Conservation (phyloP, 2,329 filamentous ascomycete genomes). For the Penicillium decumbens region DNA sequence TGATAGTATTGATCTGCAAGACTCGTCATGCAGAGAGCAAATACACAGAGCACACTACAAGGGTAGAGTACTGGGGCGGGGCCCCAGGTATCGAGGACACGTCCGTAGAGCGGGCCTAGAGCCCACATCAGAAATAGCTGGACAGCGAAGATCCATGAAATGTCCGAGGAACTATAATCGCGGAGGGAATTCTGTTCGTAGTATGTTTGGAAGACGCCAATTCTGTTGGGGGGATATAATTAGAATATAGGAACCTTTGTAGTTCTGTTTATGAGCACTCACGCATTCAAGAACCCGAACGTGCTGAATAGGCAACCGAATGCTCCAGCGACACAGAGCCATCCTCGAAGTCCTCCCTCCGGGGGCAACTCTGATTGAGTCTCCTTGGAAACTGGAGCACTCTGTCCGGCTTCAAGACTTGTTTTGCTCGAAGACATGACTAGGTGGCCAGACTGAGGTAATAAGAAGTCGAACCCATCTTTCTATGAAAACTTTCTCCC, state of each 20-base stretch:
- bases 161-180: slow-evolving; percentile 38
- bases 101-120: slow-evolving; percentile 20
- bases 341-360: slow-evolving; percentile 34
- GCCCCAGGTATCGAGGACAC: slow-evolving; percentile 13
- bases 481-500: too few species aligned
- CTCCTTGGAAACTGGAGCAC: too few species aligned
- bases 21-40: slow-evolving; percentile 15
- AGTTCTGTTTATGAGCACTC: neutral
- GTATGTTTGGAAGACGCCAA: slow-evolving; percentile 46
- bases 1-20: slow-evolving; percentile 14
- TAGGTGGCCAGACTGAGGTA: too few species aligned
- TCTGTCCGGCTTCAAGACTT: too few species aligned
- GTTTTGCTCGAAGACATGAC: too few species aligned
- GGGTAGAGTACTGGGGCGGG: slow-evolving; percentile 10
- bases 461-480: too few species aligned
- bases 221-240: slow-evolving; percentile 7
- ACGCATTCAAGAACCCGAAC: slow-evolving; percentile 9
- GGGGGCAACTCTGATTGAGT: slow-evolving; percentile 10
- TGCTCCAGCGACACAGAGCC: slow-evolving; percentile 39
- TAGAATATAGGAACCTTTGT: neutral
- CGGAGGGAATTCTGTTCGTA: slow-evolving; percentile 42
- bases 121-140: slow-evolving; percentile 42
- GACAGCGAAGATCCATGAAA: slow-evolving; percentile 47
- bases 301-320: slow-evolving; percentile 21
- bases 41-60: slow-evolving; percentile 12